Percentiles rank a stretch among this genome's conserved stretches.
Conservation (phyloP, 2,329 filamentous ascomycete species). For the Diaporthe amygdali region DNA sequence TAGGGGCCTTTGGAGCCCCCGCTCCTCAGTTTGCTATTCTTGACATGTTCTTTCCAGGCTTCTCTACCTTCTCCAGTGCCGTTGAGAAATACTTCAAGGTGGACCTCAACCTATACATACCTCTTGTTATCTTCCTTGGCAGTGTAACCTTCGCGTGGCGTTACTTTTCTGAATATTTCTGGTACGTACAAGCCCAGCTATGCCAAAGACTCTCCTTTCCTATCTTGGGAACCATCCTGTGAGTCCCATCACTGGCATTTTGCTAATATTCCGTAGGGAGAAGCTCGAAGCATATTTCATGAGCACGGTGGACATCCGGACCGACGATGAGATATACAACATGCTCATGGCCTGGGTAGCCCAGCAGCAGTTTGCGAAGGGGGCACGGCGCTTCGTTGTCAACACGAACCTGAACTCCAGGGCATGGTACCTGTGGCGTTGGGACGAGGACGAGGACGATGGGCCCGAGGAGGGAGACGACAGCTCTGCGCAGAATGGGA, state of each 20-base stretch:
- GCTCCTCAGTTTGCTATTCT: constrained; percentile 53
- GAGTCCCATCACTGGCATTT: too few species aligned
- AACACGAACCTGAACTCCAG: constrained; percentile 65
- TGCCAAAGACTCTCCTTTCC: too few species aligned
- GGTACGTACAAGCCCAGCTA: too few species aligned
- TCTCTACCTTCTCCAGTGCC: constrained; percentile 60
- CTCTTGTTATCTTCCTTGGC: constrained; percentile 56
- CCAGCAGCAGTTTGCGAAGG: constrained; percentile 63
- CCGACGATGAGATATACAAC: constrained; percentile 76
- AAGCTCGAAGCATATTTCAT: constrained; percentile 62
- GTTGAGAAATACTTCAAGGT: constrained; percentile 63
- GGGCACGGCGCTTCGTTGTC: constrained; percentile 66
- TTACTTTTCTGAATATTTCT: constrained; percentile 56
- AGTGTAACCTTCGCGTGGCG: constrained; percentile 55
- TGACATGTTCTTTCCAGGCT: constrained; percentile 70
- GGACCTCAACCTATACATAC: constrained; percentile 68
- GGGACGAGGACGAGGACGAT: constrained; percentile 50
- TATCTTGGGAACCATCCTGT: too few species aligned
- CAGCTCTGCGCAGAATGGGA: constrained; percentile 30
- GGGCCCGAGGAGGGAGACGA: constrained; percentile 43
- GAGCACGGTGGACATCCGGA: constrained; percentile 69
- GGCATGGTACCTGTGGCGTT: constrained; percentile 53
- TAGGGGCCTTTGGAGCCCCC: background rate
- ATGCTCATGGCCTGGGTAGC: constrained; percentile 75
- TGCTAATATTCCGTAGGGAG: too few species aligned